phyloP scores from a whole-genome alignment of 495 filamentous ascomycete species.

The Durotheca rogersii region DNA sequence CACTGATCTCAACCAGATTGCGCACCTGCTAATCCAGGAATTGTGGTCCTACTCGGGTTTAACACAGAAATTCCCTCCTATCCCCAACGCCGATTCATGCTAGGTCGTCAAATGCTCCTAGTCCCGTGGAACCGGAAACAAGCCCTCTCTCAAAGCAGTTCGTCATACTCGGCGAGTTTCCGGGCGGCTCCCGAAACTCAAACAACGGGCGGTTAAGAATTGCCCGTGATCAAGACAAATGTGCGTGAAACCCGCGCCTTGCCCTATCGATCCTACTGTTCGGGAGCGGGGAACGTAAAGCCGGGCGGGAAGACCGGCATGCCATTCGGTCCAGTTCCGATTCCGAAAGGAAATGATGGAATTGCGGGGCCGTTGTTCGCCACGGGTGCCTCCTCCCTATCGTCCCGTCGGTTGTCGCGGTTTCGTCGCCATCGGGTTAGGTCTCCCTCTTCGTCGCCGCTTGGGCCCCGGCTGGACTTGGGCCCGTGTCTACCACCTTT shows the following conservation, averaged over 20 bases:
- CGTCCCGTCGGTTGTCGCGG: slow-evolving; percentile 49
- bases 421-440: slow-evolving; percentile 45
- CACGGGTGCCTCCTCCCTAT: slow-evolving; percentile 46
- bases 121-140: not conserved
- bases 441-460: slow-evolving; percentile 51
- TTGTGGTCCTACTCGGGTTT: slow-evolving; percentile 1
- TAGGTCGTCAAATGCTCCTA: slow-evolving; percentile 21
- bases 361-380: slow-evolving; percentile 50
- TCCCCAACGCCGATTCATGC: slow-evolving; percentile 34
- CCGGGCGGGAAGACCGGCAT: slow-evolving; percentile 72
- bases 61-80: slow-evolving; percentile 18
- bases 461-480: slow-evolving; percentile 64
- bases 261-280: slow-evolving; percentile 19
- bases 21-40: not conserved
- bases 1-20: not conserved
- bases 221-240: not conserved
- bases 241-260: not conserved
- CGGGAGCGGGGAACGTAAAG: slow-evolving; percentile 49
- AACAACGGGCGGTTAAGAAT: too few relatives aligned
- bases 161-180: too few relatives aligned
- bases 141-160: not conserved
- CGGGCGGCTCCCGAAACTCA: too few relatives aligned
- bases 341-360: slow-evolving; percentile 57
- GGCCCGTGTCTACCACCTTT: slow-evolving; percentile 72
- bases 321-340: slow-evolving; percentile 59